Conservation (phyloP, 139 green algal species). For the Auxenochlorella pyrenoidosa region DNA sequence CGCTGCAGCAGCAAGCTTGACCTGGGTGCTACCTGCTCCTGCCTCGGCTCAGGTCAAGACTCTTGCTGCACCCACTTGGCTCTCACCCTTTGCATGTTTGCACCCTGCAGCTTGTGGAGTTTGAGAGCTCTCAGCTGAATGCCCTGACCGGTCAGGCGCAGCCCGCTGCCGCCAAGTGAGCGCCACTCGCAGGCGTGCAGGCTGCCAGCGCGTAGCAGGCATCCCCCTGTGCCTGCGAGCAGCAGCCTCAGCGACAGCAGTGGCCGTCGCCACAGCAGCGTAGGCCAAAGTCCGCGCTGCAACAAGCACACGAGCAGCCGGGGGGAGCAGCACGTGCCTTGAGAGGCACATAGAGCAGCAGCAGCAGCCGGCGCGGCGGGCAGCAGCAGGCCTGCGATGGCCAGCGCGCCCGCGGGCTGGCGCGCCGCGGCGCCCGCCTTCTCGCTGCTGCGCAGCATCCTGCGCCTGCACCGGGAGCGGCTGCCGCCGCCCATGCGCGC, state of each 20-base stretch:
- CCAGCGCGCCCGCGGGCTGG: neutral
- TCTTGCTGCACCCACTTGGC: too few species aligned
- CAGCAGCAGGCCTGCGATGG: neutral
- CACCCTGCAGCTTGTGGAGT: conserved; percentile 56
- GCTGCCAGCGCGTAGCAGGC: neutral
- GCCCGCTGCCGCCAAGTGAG: conserved; percentile 23
- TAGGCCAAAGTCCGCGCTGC: neutral
- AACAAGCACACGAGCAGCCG: too few species aligned
- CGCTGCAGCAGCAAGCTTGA: too few species aligned
- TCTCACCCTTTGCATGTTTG: too few species aligned
- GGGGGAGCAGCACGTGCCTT: neutral
- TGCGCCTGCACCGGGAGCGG: conserved; percentile 68
- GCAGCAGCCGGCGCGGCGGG: neutral
- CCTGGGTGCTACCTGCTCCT: too few species aligned
- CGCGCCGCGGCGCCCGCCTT: conserved; percentile 12
- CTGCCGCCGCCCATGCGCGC: conserved; percentile 73
- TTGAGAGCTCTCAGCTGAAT: conserved; percentile 69
- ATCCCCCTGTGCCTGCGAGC: neutral
- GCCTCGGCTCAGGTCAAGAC: too few species aligned
- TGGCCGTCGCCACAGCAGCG: too few species aligned
- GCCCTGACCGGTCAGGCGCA: conserved; percentile 60
- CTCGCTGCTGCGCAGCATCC: conserved; percentile 69
- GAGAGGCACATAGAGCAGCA: neutral
- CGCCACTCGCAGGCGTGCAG: too few species aligned
- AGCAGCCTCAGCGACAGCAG: neutral